Evolutionary conservation across 192 early-diverging fungal genomes (phyloP), one percentile per base, ranked within the genome.

Genomic region (Chytriomyces hyalinus): DNA sequence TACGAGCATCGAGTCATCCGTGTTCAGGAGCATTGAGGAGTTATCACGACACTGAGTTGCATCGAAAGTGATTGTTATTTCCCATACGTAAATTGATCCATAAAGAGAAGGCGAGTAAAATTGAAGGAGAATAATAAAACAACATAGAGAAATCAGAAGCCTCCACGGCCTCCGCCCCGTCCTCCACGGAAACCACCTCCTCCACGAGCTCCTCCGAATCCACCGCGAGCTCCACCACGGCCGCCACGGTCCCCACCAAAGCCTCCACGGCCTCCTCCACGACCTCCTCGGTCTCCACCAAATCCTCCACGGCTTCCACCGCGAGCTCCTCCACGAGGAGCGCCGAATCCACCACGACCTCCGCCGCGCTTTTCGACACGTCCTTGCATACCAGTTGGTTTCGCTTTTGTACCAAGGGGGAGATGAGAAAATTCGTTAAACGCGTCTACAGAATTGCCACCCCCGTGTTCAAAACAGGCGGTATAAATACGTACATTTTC

Each of bases 371-470:
- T 91, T 79, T 66, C 86, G 72, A 86, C 89, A 86, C 73, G 84
- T 80, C 81, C 90, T 86, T 84, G 89, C 88, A 85, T 78, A 83
- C 85, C 89, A 10, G 82, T 74, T 43, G 87, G 89, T 63, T 89
- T 90, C 5, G 84, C 88, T 87, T 68, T 13, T 48, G 75, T 36
- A 69, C 80, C 67, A 43, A 53, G 17, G n/a, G 61, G 13, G 59
- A 15, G 53, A 49, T 60, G 5, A 1, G 13, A 7, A 26, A 22
- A 49, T 9, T 26, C 48, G 28, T 53, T 66, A 67, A 70, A n/a
- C 13, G 6, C 15, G 13, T 26, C 47, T 22, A 6, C 10, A 63
- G 1, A 26, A 28, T 45, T 24, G 17, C 7, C 24, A 10, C n/a
- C 3, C 20, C 36, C 45, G 1, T 46, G 60, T 46, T 53, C 24